Conservation (phyloP, 2,329 filamentous ascomycete genomes). For the Nectriaceae sp. region DNA sequence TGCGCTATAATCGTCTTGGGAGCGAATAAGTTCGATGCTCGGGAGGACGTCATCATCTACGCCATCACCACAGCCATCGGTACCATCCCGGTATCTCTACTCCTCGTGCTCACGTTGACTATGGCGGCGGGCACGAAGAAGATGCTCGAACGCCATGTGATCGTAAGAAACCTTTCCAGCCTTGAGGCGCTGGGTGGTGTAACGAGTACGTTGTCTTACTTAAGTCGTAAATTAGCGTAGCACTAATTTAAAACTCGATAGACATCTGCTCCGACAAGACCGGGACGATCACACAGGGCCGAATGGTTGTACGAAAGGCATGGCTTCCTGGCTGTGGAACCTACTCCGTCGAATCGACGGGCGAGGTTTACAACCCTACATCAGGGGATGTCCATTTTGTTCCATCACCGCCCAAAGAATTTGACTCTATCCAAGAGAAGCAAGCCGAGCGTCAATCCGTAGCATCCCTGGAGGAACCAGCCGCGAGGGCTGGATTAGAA, state of each 20-base stretch:
- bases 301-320: conserved; percentile 29
- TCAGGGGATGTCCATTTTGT: conserved; percentile 22
- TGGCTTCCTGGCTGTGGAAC: conserved; percentile 33
- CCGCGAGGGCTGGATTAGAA: conserved; percentile 34
- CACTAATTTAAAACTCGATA: conserved; percentile 8
- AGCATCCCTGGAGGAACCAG: neutral
- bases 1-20: conserved; percentile 42
- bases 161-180: conserved; percentile 48
- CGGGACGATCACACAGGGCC: conserved; percentile 37
- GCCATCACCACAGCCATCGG: conserved; percentile 43
- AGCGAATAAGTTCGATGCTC: conserved; percentile 37
- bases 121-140: conserved; percentile 51
- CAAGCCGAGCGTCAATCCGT: neutral
- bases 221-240: conserved; percentile 2
- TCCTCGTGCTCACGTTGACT: conserved; percentile 54
- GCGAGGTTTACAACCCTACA: conserved; percentile 32
- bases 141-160: conserved; percentile 50
- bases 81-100: conserved; percentile 48
- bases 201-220: conserved; percentile 41
- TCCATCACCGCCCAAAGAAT: conserved; percentile 16
- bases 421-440: conserved; percentile 9
- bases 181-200: conserved; percentile 53
- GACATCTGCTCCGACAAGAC: conserved; percentile 36
- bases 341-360: conserved; percentile 33
- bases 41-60: conserved; percentile 39